phyloP scores from a whole-genome alignment of 805 yeast species.

The Cyberlindnera nakhonratchasimensis region DNA sequence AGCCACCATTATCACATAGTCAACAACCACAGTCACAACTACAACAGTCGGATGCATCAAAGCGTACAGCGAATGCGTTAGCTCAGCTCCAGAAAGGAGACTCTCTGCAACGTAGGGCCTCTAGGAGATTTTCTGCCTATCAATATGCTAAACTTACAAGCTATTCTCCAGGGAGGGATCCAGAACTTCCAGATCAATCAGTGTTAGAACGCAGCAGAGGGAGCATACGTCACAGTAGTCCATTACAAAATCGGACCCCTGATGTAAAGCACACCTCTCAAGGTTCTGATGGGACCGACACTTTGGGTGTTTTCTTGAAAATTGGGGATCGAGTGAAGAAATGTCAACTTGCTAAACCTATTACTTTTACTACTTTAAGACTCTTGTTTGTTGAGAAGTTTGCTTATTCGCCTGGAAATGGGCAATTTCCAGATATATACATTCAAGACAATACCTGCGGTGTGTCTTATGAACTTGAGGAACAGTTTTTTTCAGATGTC shows the following conservation, averaged over 20 bases:
- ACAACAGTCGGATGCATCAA: not conserved
- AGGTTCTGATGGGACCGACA: not conserved
- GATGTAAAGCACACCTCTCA: not conserved
- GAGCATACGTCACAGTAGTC: conserved; percentile 17
- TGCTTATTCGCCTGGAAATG: conserved; percentile 72
- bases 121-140: conserved; percentile 89
- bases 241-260: conserved; percentile 10
- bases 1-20: conserved; percentile 10
- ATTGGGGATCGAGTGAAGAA: conserved; percentile 54
- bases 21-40: conserved; percentile 16
- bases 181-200: conserved; percentile 27
- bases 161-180: conserved; percentile 33
- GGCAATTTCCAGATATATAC: conserved; percentile 74
- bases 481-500: conserved; percentile 55
- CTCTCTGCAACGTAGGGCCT: conserved; percentile 85
- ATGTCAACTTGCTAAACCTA: conserved; percentile 32
- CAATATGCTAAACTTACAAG: conserved; percentile 77
- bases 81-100: conserved; percentile 78
- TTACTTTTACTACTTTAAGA: conserved; percentile 45
- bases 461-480: conserved; percentile 79
- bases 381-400: conserved; percentile 82
- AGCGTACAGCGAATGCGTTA: conserved; percentile 50
- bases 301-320: conserved; percentile 42
- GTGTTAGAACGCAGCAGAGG: conserved; percentile 16
- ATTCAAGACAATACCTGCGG: conserved; percentile 57